phyloP scores from a whole-genome alignment of 148 eudicot genomes.

The Chenopodium formosanum region DNA sequence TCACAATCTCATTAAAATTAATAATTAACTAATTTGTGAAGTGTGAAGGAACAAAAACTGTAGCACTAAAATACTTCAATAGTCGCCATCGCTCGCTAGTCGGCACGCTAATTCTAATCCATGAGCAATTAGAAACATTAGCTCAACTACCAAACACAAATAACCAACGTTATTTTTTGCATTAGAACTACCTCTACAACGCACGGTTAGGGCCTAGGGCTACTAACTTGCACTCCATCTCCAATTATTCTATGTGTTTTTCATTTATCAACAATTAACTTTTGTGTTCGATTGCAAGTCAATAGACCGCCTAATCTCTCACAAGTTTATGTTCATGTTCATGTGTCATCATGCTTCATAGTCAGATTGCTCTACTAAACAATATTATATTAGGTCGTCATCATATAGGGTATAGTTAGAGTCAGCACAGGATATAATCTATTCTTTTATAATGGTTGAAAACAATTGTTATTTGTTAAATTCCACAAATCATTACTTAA shows the following conservation, averaged over 20 bases:
- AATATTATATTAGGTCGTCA: no score
- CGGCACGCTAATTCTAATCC: neutral
- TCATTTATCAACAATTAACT: neutral
- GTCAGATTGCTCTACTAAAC: no score
- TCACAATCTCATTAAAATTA: no score
- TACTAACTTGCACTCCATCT: constrained; percentile 10
- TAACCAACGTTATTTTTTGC: neutral
- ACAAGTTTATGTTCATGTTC: neutral
- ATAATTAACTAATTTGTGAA: neutral
- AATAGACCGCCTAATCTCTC: neutral
- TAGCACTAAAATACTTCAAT: neutral
- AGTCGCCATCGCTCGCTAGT: neutral
- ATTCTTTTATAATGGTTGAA: no score
- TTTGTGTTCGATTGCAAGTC: neutral
- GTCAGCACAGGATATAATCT: no score
- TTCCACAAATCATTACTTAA: no score
- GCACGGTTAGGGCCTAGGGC: no score
- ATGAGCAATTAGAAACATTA: constrained; percentile 6
- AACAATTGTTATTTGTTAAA: no score
- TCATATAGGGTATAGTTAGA: no score
- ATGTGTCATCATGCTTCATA: neutral
- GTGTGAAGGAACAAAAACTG: no score
- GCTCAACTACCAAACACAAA: neutral
- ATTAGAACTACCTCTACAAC: neutral
- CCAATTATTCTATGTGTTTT: no score